Base-by-base conservation (phyloP, 2,329 filamentous ascomycete species). In the Botrytis fabae region DNA sequence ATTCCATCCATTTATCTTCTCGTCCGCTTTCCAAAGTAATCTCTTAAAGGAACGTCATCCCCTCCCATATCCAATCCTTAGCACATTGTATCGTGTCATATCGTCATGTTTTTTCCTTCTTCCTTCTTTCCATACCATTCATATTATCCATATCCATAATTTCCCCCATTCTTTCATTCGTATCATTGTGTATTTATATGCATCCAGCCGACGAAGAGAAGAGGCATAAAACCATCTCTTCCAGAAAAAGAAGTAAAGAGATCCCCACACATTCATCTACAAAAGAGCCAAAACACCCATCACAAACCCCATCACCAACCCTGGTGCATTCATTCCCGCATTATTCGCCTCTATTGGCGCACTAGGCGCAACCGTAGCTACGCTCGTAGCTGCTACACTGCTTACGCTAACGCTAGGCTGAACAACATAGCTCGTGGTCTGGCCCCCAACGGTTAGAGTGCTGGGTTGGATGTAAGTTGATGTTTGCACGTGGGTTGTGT, bases 201-300 rank as follows among this genome's bases (percentile, higher is more conserved):
- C 25, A 25, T 40, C 14, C 7, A 0, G 22, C 22, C 32, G 25
- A 12, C 14, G 35, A 35, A 40, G 20, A n/a, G 8, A 61, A 40
- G 8, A 7, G 20, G 16, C 4, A 25, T 25, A 4, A 9, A 35
- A 40, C 22, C 59, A 25, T 59, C 20, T 18, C 46, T 25, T 25
- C 46, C 3, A 38, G 35, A 25, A 25, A 25, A 9, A 48, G 35
- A 20, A 38, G 32, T 5, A 18, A 40, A 7, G n/a, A 59, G 28
- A 40, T 10, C 20, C 22, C 42, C 44, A 66, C 32, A 14, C 20
- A 63, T 25, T 14, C 64, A n/a, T 64, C 60, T 71, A 71, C 42
- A n/a, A n/a, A 51, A 71, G 54, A 9, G 76, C 80, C 38, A 80
- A 64, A 44, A 80, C 44, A 60, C 75, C 80, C 73, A 81, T 76